A percentile compares a stretch with the other conserved stretches of the same genome.
These are phyloP conservation scores for Nannizzia gypsea DNA, from an alignment of 2,329 filamentous ascomycete genomes.

Conservation along the genomic window DNA sequence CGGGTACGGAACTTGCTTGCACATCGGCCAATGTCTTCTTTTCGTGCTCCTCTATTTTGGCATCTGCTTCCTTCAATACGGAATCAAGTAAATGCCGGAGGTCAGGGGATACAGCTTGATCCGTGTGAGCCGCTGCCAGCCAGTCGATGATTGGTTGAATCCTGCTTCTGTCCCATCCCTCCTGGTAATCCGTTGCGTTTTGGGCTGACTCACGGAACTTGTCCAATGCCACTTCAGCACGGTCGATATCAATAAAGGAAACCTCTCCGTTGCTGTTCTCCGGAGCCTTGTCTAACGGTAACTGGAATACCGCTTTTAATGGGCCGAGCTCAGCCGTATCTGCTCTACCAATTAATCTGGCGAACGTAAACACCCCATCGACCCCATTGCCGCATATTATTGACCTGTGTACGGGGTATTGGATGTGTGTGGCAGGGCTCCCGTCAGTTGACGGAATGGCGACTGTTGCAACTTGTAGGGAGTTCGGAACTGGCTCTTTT, in stretches of 20 bases:
- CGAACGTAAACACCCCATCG: constrained; percentile 44
- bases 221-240: constrained; percentile 51
- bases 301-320: constrained; percentile 27
- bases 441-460: constrained; percentile 55
- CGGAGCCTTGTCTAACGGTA: constrained; percentile 40
- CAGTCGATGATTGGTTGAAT: constrained; percentile 54
- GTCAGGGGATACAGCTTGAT: constrained; percentile 49
- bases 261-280: constrained; percentile 20
- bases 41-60: constrained; percentile 22
- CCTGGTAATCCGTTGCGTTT: constrained; percentile 61
- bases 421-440: constrained; percentile 54
- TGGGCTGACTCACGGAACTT: constrained; percentile 57
- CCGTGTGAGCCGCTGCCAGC: constrained; percentile 41
- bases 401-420: constrained; percentile 73
- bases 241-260: constrained; percentile 50
- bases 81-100: constrained; percentile 57
- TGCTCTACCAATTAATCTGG: constrained; percentile 22
- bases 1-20: constrained; percentile 27
- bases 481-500: constrained; percentile 42
- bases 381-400: constrained; percentile 64
- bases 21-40: constrained; percentile 21
- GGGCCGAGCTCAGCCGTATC: constrained; percentile 19
- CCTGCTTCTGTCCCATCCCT: constrained; percentile 61
- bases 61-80: constrained; percentile 40
- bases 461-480: constrained; percentile 62